phyloP scores from a whole-genome alignment of 371 early-diverging fungal genomes.

The Rhizopus sp. region DNA sequence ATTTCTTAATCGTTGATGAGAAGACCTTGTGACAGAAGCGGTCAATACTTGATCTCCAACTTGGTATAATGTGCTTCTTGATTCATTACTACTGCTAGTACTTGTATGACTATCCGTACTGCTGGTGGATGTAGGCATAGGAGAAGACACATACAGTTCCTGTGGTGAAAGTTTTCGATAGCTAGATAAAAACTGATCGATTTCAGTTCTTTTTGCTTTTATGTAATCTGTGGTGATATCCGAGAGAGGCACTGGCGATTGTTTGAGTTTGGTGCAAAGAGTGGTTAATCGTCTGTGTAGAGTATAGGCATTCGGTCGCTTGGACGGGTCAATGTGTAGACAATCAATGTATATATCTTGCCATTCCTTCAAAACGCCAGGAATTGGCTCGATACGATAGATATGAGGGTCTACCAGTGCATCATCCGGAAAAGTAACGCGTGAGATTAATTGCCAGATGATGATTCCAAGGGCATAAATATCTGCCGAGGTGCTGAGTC shows the following conservation, averaged over 20 bases:
- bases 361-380: conserved; percentile 40
- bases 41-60: conserved; percentile 37
- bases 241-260: conserved; percentile 3
- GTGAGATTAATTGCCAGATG: conserved; percentile 49
- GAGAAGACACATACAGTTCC: conserved; percentile 6
- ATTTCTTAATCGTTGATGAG: conserved; percentile 34
- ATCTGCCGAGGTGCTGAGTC: conserved; percentile 39
- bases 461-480: conserved; percentile 49
- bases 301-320: conserved; percentile 42
- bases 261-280: conserved; percentile 7
- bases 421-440: conserved; percentile 46
- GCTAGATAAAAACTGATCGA: conserved; percentile 14
- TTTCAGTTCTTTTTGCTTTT: conserved; percentile 8
- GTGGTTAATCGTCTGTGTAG: conserved; percentile 28
- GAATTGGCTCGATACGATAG: conserved; percentile 47
- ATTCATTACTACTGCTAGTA: not conserved
- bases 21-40: conserved; percentile 43
- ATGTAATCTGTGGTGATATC: conserved; percentile 9
- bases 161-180: conserved; percentile 8
- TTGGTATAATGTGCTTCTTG: conserved; percentile 18
- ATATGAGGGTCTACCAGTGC: conserved; percentile 38
- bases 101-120: not conserved
- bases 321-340: conserved; percentile 35
- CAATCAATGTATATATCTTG: conserved; percentile 42
- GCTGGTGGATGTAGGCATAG: conserved; percentile 10